Evolutionary conservation across 2,329 filamentous ascomycete species (phyloP), one percentile per base, ranked within the genome.

Genomic region (Fusarium agapanthi): DNA sequence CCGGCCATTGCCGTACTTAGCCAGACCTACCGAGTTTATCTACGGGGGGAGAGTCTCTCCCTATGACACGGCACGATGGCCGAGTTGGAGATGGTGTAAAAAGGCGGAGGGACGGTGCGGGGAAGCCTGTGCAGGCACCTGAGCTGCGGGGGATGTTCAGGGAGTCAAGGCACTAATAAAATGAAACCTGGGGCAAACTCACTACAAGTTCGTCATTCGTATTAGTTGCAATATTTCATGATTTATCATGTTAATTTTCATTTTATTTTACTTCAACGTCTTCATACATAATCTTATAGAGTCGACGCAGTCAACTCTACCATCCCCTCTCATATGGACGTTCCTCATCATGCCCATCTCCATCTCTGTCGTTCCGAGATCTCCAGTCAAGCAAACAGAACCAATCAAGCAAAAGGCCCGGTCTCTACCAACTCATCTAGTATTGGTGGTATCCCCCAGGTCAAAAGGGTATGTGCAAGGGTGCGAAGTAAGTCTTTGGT

Each of bases 1-100:
- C 80, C 80, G 80, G 73, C 75, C 79, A 81, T 81, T 82, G 80
- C 80, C 80, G 80, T 71, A 72, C 76, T 71, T 77, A 80, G 74
- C 79, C 79, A 77, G 65, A 59, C 56, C 64, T 64, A 59, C 69
- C 72, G 68, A 67, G 58, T 66, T 48, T 30, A 30, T 37, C 55
- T 43, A 57, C 30, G 22, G 44, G 32, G 41, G 20, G 38, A n/a
- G 22, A 63, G 30, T 44, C 30, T 50, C 34, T 10, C 44, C 37
- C 62, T 18, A 60, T 60, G 53, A 60, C 55, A 58, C 24, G n/a
- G 9, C 60, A 45, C 45, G 44, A 30, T 44, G 44, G 44, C 28
- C 40, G 40, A 65, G 56, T 68, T 71, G 47, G 54, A 61, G 56
- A 74, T 69, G 41, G 43, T 32, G 34, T n/a, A 45, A 54, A 13